Conservation (phyloP, 305 asterid species). For the Fraxinus albicans region DNA sequence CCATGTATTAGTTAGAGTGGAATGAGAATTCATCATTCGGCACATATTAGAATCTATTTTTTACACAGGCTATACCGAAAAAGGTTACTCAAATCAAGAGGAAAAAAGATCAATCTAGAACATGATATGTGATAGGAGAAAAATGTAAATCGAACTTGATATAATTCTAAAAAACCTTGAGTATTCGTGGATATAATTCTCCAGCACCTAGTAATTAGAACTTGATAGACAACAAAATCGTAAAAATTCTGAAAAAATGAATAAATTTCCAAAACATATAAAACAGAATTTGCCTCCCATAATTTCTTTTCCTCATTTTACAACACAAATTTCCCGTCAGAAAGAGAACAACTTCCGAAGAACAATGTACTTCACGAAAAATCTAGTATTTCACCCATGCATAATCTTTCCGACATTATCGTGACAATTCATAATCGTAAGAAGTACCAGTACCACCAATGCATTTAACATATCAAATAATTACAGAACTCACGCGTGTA, state of each 20-base stretch:
- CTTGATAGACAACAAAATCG: not conserved
- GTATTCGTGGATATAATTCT: not conserved
- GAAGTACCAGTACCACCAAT: slow-evolving; percentile 16
- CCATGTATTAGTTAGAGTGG: not conserved
- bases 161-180: not conserved
- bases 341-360: slow-evolving; percentile 12
- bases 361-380: slow-evolving; percentile 28
- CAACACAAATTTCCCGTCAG: not conserved
- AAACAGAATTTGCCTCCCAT: not conserved
- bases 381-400: slow-evolving; percentile 29
- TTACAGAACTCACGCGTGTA: not conserved
- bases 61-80: not conserved
- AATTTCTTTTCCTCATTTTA: not conserved
- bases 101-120: not conserved
- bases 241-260: not conserved
- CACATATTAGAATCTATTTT: not conserved
- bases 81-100: not conserved
- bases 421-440: not conserved
- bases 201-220: not conserved
- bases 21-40: not conserved
- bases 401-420: slow-evolving; percentile 26
- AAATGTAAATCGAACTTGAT: not conserved
- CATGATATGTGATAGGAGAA: not conserved
- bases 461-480: not conserved
- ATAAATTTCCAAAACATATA: not conserved